Percentiles rank a stretch among this genome's conserved stretches.
Conservation (phyloP, 2,329 filamentous ascomycete species). For the Alternaria longipes region DNA sequence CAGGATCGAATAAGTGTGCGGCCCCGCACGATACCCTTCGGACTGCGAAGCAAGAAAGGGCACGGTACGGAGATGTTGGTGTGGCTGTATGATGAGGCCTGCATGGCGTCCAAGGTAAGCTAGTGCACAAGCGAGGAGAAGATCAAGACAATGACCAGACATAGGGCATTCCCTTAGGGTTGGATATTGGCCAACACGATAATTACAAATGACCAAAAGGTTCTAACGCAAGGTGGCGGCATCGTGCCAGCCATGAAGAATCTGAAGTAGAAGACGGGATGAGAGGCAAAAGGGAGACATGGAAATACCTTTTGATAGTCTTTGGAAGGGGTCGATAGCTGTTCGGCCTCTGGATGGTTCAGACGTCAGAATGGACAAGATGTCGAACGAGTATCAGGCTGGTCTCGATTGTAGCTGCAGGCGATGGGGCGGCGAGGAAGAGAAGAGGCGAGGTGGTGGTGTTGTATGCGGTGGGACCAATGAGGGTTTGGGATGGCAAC, state of each 20-base stretch:
- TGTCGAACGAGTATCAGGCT: constrained; percentile 17
- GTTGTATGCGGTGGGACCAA: constrained; percentile 37
- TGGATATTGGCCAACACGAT: constrained; percentile 21
- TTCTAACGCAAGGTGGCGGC: constrained; percentile 4
- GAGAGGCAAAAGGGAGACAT: constrained; percentile 21
- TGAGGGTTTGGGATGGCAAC: constrained; percentile 42
- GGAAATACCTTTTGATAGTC: constrained; percentile 38
- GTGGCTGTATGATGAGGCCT: constrained; percentile 37
- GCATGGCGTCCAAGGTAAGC: constrained; percentile 47
- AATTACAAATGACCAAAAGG: constrained; percentile 25
- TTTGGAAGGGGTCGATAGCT: not conserved
- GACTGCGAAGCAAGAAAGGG: constrained; percentile 28
- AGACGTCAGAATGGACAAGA: constrained; percentile 1
- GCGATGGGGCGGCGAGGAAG: constrained; percentile 28
- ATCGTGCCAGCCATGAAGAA: constrained; percentile 2
- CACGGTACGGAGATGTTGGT: constrained; percentile 32
- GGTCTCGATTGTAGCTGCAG: constrained; percentile 20
- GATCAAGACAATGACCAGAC: constrained; percentile 25
- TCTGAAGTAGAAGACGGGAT: constrained; percentile 8
- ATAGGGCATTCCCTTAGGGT: constrained; percentile 11
- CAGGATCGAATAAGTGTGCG: constrained; percentile 31
- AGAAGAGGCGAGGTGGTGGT: constrained; percentile 27
- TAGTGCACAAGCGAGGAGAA: constrained; percentile 34
- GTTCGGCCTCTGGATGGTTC: not conserved
- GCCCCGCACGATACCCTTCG: constrained; percentile 25